Evolutionary conservation across 129 eudicot genomes (phyloP), one percentile per base, ranked within the genome.

Genomic region (Tagetes erecta): DNA sequence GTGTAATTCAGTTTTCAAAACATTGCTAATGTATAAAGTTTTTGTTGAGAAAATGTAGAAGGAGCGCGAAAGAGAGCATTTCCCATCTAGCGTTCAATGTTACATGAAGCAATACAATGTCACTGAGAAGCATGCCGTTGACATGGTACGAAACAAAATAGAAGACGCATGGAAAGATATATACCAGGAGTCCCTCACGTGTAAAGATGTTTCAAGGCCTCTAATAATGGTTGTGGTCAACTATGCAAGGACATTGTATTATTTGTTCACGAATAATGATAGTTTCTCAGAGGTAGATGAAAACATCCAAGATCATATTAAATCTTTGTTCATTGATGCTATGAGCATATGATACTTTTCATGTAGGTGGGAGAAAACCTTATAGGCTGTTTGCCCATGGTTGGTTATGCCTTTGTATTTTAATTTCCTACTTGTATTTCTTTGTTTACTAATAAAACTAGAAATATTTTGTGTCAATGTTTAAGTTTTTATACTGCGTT

Each of bases 181-280:
- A 14, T 39, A 65, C 37, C 49, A 5, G n/a, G 35, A 40, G 13
- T 65, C 70, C 3, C 35, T 65, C 36, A 7, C 3, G 2, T 39
- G 70, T 65, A 65, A 65, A 6, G 35, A 65, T 14, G 13, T 65
- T 65, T 51, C 70, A 6, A 65, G 34, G 51, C 35, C 36, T 5
- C 34, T 65, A 2, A 65, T 65, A 6, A 65, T 6, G 50, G 50
- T 14, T 41, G 51, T 20, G 50, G 11, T 65, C 3, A 40, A 65
- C 51, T 40, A 1, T 0, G 51, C 10, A 7, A 13, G 70, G 0
- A 20, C 6, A 40, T 1, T 14, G 34, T 3, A n/a, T 2, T 41
- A 5, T 14, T 4, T 65, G 51, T 65, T 39, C 13, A 8, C 6
- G 11, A 6, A 14, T 20, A 14, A 20, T 5, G 70, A 65, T 41